These are phyloP conservation scores for Leccinum uliginosum DNA, from an alignment of 768 basidiomycete genomes.

Conservation along the genomic window DNA sequence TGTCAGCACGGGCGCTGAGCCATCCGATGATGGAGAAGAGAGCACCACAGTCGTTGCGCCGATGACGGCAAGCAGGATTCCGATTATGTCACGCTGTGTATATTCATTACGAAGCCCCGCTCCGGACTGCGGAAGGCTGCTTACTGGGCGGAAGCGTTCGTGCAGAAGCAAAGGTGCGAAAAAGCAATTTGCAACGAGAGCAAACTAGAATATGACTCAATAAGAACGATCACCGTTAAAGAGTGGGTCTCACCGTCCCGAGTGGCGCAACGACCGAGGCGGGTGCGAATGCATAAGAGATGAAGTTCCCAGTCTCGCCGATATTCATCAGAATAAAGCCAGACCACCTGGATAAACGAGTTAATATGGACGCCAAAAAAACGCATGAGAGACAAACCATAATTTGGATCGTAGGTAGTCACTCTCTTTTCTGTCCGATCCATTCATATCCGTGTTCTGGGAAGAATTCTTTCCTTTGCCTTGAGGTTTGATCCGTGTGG, in stretches of 20 bases:
- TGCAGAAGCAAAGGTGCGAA: slow-evolving; percentile 84
- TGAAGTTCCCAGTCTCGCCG: slow-evolving; percentile 89
- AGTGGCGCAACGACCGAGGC: slow-evolving; percentile 93
- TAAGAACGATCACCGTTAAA: background rate
- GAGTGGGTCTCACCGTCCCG: slow-evolving; percentile 68
- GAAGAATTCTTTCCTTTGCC: slow-evolving; percentile 7
- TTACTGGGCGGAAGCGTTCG: slow-evolving; percentile 77
- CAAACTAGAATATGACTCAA: slow-evolving; percentile 50
- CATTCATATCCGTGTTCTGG: slow-evolving; percentile 16
- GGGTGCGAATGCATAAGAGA: slow-evolving; percentile 85
- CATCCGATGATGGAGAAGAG: slow-evolving; percentile 67
- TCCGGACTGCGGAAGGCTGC: slow-evolving; percentile 9
- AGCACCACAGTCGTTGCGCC: slow-evolving; percentile 94
- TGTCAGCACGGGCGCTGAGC: slow-evolving; percentile 49
- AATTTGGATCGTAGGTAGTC: slow-evolving; percentile 81
- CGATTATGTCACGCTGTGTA: slow-evolving; percentile 67
- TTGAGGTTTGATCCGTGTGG: slow-evolving; percentile 2
- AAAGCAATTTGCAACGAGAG: slow-evolving; percentile 91
- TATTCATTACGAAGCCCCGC: slow-evolving; percentile 11
- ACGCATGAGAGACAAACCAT: slow-evolving; percentile 49
- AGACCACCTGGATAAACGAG: slow-evolving; percentile 60
- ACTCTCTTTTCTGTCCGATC: slow-evolving; percentile 52
- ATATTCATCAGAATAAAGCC: slow-evolving; percentile 88
- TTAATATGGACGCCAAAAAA: background rate
- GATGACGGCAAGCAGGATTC: slow-evolving; percentile 74